Evolutionary conservation across 2,329 filamentous ascomycete genomes (phyloP).

Genomic region (Colletotrichum sp.): DNA sequence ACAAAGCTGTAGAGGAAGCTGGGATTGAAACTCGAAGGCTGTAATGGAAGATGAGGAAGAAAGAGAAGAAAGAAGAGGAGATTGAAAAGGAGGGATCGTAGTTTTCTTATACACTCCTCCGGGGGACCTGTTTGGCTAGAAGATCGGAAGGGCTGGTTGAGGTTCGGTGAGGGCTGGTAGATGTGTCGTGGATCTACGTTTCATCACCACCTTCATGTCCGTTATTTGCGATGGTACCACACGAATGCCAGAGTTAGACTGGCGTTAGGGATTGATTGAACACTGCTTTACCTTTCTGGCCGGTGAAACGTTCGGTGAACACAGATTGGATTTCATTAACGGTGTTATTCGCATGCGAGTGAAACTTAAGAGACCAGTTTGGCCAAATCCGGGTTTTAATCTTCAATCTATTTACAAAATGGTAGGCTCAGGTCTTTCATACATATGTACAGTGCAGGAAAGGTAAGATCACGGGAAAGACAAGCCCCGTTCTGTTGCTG

Average conservation of each 20-base stretch:
- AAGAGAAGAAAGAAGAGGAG: not conserved
- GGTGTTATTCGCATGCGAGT: not conserved
- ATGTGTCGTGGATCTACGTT: not conserved
- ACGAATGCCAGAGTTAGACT: not conserved
- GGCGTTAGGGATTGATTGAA: not conserved
- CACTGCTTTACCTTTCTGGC: not conserved
- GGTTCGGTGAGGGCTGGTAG: not conserved
- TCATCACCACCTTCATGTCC: not conserved
- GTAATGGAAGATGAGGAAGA: not conserved
- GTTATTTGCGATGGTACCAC: not conserved
- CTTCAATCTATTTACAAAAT: not conserved
- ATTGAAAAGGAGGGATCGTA: fast-evolving
- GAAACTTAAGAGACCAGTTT: not conserved
- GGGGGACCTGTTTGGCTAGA: not conserved
- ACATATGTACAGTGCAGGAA: not conserved
- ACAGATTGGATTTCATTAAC: not conserved
- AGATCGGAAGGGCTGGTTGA: not conserved
- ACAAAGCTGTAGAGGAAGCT: not conserved
- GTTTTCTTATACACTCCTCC: not conserved
- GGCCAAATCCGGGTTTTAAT: not conserved
- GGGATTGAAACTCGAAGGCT: not conserved
- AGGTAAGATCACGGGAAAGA: not conserved
- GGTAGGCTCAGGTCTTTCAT: not conserved
- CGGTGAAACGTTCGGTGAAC: not conserved
- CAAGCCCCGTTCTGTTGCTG: not conserved